phyloP scores from a whole-genome alignment of 257 asterid genomes.

The Vinca minor region DNA sequence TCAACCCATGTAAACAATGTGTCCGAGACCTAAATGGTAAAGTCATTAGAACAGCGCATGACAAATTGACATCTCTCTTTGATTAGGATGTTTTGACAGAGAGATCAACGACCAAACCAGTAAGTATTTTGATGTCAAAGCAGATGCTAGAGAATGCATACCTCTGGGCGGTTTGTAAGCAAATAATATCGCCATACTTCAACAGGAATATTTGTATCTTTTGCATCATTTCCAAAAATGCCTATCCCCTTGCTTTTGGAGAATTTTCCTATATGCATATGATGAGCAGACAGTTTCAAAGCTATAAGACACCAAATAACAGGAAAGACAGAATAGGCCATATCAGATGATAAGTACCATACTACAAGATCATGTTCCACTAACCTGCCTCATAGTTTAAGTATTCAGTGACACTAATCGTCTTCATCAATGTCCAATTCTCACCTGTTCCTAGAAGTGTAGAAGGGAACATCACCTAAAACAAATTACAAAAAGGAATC shows the following conservation, averaged over 20 bases:
- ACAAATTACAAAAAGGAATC: background rate
- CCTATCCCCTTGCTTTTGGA: conserved; percentile 92
- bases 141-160: conserved; percentile 24
- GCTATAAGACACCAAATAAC: background rate
- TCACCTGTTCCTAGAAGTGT: conserved; percentile 97
- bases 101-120: background rate
- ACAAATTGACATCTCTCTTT: background rate
- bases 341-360: background rate
- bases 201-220: conserved; percentile 78
- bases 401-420: conserved; percentile 93
- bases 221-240: conserved; percentile 93
- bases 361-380: conserved; percentile 10
- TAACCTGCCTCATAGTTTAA: conserved; percentile 95
- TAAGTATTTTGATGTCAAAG: background rate
- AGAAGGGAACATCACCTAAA: conserved; percentile 92
- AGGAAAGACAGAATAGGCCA: background rate
- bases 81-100: background rate
- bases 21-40: conserved; percentile 59
- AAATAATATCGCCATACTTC: conserved; percentile 98
- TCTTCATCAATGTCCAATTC: conserved; percentile 93
- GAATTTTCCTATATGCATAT: conserved; percentile 56
- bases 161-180: conserved; percentile 95
- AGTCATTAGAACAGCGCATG: conserved; percentile 1
- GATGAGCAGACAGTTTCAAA: conserved; percentile 4
- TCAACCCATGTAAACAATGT: conserved; percentile 93